These are phyloP conservation scores for Erysimum pusillum DNA, from an alignment of 441 rosid species.

Conservation along the genomic window DNA sequence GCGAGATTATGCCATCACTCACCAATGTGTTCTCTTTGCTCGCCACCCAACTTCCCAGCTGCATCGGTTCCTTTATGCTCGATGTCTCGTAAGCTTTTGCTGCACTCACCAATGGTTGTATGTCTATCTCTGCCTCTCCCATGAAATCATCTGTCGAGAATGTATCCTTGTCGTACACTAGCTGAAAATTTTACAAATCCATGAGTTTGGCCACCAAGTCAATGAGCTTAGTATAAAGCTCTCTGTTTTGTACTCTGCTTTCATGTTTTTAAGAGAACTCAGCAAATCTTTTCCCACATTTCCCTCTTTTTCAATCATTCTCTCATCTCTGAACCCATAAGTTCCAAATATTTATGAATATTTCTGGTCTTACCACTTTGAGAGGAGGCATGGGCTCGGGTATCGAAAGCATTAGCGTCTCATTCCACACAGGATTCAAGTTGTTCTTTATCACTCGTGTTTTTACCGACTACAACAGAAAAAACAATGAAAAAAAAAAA, in stretches of 20 bases:
- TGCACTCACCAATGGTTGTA: constrained; percentile 83
- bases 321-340: not conserved
- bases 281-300: not conserved
- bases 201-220: not conserved
- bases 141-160: constrained; percentile 92
- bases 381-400: constrained; percentile 92
- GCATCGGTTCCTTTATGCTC: constrained; percentile 61
- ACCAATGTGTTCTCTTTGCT: constrained; percentile 76
- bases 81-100: constrained; percentile 84
- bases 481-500: not conserved
- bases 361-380: constrained; percentile 69
- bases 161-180: constrained; percentile 90
- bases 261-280: not conserved
- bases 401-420: constrained; percentile 90
- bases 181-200: constrained; percentile 53
- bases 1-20: constrained; percentile 75
- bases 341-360: not conserved
- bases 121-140: constrained; percentile 98
- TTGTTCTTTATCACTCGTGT: constrained; percentile 94
- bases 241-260: not conserved
- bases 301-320: not conserved
- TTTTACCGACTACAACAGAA: constrained; percentile 74
- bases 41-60: constrained; percentile 84
- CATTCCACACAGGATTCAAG: constrained; percentile 98
- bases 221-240: constrained; percentile 1